These are phyloP conservation scores for Colletotrichum endophyticum DNA, from an alignment of 2,329 filamentous ascomycete species.

Conservation along the genomic window DNA sequence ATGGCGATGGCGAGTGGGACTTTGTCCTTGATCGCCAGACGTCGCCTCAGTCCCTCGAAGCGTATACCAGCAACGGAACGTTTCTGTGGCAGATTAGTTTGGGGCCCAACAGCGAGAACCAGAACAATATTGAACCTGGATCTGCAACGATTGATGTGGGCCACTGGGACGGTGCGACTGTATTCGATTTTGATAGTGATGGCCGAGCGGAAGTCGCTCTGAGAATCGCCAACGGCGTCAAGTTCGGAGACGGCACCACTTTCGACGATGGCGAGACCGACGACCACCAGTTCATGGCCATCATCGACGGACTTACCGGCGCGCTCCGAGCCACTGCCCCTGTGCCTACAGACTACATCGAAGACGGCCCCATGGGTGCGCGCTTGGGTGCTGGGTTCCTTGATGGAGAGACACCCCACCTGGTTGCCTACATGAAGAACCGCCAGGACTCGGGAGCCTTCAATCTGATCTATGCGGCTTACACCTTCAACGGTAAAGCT, in stretches of 20 bases:
- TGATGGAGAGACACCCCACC: conserved; percentile 18
- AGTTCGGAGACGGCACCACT: conserved; percentile 21
- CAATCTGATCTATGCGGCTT: conserved; percentile 19
- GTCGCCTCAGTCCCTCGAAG: conserved; percentile 14
- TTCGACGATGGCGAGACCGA: conserved; percentile 12
- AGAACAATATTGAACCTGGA: conserved; percentile 25
- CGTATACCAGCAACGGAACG: conserved; percentile 22
- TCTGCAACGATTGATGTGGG: conserved; percentile 23
- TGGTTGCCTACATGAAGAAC: conserved; percentile 26
- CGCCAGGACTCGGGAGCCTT: conserved; percentile 13
- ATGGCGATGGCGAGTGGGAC: conserved; percentile 26
- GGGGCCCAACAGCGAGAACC: conserved; percentile 24
- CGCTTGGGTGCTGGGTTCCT: conserved; percentile 24
- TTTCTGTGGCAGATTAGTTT: conserved; percentile 25
- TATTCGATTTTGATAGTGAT: conserved; percentile 28
- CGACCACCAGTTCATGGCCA: conserved; percentile 25
- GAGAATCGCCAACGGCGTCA: conserved; percentile 26
- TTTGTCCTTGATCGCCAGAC: conserved; percentile 26
- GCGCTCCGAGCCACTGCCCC: conserved; percentile 11
- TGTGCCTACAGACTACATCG: conserved; percentile 6
- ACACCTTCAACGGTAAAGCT: conserved; percentile 22
- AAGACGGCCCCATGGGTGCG: conserved; percentile 16
- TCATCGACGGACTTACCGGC: conserved; percentile 23
- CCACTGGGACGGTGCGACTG: conserved; percentile 27
- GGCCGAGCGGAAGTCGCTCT: conserved; percentile 25